Evolutionary conservation across 2,329 filamentous ascomycete species (phyloP).

Genomic region (Ascochyta viciae-villosae): DNA sequence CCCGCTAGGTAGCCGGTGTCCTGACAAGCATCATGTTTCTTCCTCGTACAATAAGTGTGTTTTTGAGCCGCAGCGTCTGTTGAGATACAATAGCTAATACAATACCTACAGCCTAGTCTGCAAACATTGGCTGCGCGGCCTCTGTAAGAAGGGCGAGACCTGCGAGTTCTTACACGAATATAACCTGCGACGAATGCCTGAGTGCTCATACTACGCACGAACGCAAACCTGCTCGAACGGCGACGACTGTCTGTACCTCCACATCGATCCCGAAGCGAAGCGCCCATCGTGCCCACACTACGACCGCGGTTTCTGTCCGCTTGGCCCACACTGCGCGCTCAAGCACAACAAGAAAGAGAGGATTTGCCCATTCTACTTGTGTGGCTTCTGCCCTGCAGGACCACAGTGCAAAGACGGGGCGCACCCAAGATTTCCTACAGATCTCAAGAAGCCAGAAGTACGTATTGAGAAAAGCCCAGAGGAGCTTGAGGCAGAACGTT

Average conservation of each 20-base stretch:
- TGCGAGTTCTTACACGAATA: slow-evolving; percentile 99
- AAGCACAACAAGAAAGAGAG: slow-evolving; percentile 80
- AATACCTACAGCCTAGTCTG: slow-evolving; percentile 73
- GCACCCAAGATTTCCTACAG: slow-evolving; percentile 81
- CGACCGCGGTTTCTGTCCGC: slow-evolving; percentile 90
- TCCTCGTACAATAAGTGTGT: slow-evolving; percentile 70
- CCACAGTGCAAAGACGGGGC: slow-evolving; percentile 77
- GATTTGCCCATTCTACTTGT: slow-evolving; percentile 84
- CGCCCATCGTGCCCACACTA: slow-evolving; percentile 74
- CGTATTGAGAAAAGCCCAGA: slow-evolving; percentile 75
- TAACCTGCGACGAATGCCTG: slow-evolving; percentile 96
- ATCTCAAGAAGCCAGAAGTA: slow-evolving; percentile 66
- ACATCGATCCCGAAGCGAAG: slow-evolving; percentile 83
- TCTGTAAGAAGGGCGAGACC: slow-evolving; percentile 96
- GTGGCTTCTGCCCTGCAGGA: slow-evolving; percentile 92
- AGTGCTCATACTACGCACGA: slow-evolving; percentile 94
- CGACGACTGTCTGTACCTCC: slow-evolving; percentile 93
- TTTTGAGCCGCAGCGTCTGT: neutral
- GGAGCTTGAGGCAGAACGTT: slow-evolving; percentile 67
- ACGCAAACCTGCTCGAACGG: slow-evolving; percentile 96
- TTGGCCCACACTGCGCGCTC: slow-evolving; percentile 86
- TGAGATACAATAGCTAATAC: slow-evolving; percentile 13
- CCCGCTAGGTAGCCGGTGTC: slow-evolving; percentile 81
- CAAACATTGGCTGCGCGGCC: slow-evolving; percentile 96
- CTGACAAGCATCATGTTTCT: slow-evolving; percentile 76